phyloP scores from a whole-genome alignment of 352 stramenopile species.

The Phytophthora pluvialis region DNA sequence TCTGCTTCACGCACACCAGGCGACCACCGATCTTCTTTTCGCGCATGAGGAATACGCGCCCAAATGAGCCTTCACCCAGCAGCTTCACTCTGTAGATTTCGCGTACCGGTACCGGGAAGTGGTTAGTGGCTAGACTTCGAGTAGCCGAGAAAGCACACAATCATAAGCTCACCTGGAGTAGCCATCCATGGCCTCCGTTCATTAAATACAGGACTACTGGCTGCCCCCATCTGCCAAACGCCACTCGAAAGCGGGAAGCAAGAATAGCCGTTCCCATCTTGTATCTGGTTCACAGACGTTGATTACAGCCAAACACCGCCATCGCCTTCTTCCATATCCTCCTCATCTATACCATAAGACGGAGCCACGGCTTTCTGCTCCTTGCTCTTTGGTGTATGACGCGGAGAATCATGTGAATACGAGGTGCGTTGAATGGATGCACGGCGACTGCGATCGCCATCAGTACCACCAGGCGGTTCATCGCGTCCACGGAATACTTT shows the following conservation, averaged over 20 bases:
- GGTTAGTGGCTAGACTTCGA: background rate
- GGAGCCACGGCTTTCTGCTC: conserved; percentile 30
- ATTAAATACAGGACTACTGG: conserved; percentile 25
- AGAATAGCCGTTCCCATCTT: conserved; percentile 9
- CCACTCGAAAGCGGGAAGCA: conserved; percentile 1
- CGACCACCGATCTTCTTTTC: conserved; percentile 66
- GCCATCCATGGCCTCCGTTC: conserved; percentile 42
- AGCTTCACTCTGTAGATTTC: conserved; percentile 47
- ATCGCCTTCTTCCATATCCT: conserved; percentile 37
- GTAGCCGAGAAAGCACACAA: background rate
- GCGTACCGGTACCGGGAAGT: background rate
- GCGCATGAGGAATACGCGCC: conserved; percentile 90
- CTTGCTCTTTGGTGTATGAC: conserved; percentile 26
- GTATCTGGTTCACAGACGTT: background rate
- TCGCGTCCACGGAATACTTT: conserved; percentile 32
- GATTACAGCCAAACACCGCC: conserved; percentile 65
- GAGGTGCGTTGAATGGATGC: conserved; percentile 32
- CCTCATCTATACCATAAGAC: conserved; percentile 42
- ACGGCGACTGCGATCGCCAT: conserved; percentile 4
- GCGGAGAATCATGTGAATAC: conserved; percentile 36
- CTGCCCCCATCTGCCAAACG: background rate
- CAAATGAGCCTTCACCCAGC: conserved; percentile 91
- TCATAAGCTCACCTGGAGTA: conserved; percentile 47
- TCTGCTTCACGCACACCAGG: conserved; percentile 90
- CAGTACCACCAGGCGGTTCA: background rate